Evolutionary conservation across 2,329 filamentous ascomycete species (phyloP).

Genomic region (Alternaria brassicae): DNA sequence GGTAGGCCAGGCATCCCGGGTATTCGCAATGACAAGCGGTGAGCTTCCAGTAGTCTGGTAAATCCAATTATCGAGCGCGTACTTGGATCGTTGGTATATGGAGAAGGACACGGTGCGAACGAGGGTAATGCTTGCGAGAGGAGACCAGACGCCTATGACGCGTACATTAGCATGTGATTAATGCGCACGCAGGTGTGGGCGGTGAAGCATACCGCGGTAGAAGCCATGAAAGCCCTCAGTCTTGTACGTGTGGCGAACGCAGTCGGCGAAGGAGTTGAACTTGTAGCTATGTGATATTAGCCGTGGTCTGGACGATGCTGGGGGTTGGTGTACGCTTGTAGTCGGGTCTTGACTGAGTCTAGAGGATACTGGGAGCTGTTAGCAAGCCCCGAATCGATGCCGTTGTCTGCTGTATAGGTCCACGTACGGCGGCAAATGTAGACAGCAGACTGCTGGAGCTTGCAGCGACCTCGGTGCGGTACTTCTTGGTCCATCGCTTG

Average conservation of each 20-base stretch:
- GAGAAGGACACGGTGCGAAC: slow-evolving; percentile 81
- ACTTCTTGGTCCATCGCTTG: slow-evolving; percentile 72
- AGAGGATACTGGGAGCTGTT: slow-evolving; percentile 69
- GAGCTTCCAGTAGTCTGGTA: slow-evolving; percentile 70
- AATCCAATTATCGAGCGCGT: slow-evolving; percentile 74
- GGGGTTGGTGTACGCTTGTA: slow-evolving; percentile 68
- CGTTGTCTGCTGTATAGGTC: background rate
- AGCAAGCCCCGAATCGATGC: slow-evolving; percentile 15
- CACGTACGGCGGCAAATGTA: slow-evolving; percentile 71
- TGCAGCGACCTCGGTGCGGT: slow-evolving; percentile 81
- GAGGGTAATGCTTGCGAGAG: slow-evolving; percentile 79
- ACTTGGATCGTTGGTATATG: slow-evolving; percentile 79
- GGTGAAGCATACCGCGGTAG: slow-evolving; percentile 58
- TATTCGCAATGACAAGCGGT: slow-evolving; percentile 75
- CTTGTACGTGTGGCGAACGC: slow-evolving; percentile 75
- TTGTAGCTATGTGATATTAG: slow-evolving; percentile 62
- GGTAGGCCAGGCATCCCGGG: slow-evolving; percentile 73
- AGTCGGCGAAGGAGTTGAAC: slow-evolving; percentile 76
- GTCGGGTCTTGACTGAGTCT: slow-evolving; percentile 87
- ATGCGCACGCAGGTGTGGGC: background rate
- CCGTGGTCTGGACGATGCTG: background rate
- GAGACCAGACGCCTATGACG: slow-evolving; percentile 71
- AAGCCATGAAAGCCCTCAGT: slow-evolving; percentile 59
- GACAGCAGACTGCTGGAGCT: slow-evolving; percentile 79
- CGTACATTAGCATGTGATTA: slow-evolving; percentile 20